Conservation (phyloP, 2,329 filamentous ascomycete species). For the Fusarium siculi region DNA sequence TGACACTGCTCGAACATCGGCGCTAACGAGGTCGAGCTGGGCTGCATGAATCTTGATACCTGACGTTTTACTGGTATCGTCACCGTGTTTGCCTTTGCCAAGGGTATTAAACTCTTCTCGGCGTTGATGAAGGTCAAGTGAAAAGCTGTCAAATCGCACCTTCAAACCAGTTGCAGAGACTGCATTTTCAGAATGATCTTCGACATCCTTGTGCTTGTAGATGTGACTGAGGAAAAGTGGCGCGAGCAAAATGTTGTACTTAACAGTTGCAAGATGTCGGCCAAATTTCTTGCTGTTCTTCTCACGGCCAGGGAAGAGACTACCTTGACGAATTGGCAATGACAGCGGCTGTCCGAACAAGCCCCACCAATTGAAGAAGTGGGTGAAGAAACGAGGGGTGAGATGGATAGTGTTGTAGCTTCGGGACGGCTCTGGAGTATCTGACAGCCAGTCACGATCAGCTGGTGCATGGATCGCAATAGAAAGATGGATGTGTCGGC, state of each 20-base stretch:
- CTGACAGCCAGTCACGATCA: slow-evolving; percentile 85
- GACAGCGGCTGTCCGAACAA: slow-evolving; percentile 96
- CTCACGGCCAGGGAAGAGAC: slow-evolving; percentile 89
- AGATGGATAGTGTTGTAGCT: slow-evolving; percentile 98
- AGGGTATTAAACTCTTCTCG: slow-evolving; percentile 90
- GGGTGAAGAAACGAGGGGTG: slow-evolving; percentile 94
- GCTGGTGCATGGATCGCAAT: slow-evolving; percentile 89
- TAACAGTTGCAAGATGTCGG: slow-evolving; percentile 96
- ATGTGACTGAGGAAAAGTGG: slow-evolving; percentile 96
- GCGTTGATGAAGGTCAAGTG: slow-evolving; percentile 94
- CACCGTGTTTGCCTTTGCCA: slow-evolving; percentile 78
- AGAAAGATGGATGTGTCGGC: slow-evolving; percentile 95
- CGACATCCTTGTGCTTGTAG: slow-evolving; percentile 97
- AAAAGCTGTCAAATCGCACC: slow-evolving; percentile 94
- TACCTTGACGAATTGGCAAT: slow-evolving; percentile 90
- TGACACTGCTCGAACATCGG: slow-evolving; percentile 92
- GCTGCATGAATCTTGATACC: slow-evolving; percentile 96
- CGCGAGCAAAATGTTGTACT: slow-evolving; percentile 93
- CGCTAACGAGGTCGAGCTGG: slow-evolving; percentile 89
- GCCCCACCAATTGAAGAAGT: slow-evolving; percentile 98
- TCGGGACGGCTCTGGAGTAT: slow-evolving; percentile 78
- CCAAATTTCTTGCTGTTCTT: slow-evolving; percentile 99
- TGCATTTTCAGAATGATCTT: slow-evolving; percentile 79
- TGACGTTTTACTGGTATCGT: slow-evolving; percentile 76
- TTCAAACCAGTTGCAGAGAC: slow-evolving; percentile 97